phyloP scores from a whole-genome alignment of 805 yeast genomes.

The Ogataea neopini region DNA sequence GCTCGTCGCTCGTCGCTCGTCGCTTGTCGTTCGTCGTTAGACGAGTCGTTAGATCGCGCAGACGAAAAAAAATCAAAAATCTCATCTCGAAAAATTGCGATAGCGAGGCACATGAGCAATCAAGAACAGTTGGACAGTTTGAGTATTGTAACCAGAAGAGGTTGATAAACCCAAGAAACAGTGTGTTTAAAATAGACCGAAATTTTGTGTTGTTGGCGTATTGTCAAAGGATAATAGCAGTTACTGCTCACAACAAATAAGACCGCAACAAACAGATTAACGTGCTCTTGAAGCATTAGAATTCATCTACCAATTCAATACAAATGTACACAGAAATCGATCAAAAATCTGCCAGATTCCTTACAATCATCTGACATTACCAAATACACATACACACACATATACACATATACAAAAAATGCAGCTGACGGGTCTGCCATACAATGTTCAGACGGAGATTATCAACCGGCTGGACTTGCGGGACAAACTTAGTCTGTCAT shows the following conservation, averaged over 20 bases:
- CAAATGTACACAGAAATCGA: conserved; percentile 8
- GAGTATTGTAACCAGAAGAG: no score
- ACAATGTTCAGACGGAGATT: conserved; percentile 27
- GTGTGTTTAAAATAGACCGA: no score
- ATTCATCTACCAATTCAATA: neutral
- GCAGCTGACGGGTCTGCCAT: conserved; percentile 26
- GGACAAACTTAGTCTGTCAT: conserved; percentile 23
- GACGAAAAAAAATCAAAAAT: neutral
- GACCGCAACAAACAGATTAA: neutral
- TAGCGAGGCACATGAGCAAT: neutral
- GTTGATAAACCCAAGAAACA: no score
- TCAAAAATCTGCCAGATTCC: neutral
- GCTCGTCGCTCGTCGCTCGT: neutral
- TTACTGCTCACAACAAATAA: no score
- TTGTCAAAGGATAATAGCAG: no score
- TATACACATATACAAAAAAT: conserved; percentile 12
- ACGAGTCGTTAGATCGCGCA: conserved; percentile 1
- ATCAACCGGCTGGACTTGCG: conserved; percentile 16
- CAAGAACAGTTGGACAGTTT: no score
- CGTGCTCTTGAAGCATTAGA: neutral
- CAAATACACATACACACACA: neutral
- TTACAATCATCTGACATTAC: conserved; percentile 2
- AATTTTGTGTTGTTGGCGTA: no score
- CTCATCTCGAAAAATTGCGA: neutral
- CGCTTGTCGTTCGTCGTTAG: neutral